Evolutionary conservation across 305 asterid genomes (phyloP).

Genomic region (Striga hermonthica): DNA sequence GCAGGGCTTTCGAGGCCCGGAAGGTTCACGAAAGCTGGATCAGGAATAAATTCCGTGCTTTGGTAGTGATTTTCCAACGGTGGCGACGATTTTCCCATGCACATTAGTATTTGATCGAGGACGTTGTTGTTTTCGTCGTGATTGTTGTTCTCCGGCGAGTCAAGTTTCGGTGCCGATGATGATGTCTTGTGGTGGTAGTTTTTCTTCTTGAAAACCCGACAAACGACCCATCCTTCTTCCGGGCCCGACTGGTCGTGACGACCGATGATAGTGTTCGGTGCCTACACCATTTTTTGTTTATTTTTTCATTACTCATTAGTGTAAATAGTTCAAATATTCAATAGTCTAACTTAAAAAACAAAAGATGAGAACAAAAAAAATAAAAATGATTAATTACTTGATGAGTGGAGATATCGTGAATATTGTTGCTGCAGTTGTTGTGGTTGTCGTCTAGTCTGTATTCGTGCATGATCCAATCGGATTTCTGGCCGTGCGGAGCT

Average conservation of each 20-base stretch:
- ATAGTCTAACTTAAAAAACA: background rate
- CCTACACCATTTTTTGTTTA: slow-evolving; percentile 30
- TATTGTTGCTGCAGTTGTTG: background rate
- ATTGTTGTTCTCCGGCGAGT: no score
- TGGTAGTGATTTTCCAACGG: background rate
- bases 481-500: slow-evolving; percentile 95
- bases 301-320: no score
- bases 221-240: slow-evolving; percentile 95
- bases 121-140: slow-evolving; percentile 29
- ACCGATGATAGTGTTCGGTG: no score
- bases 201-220: slow-evolving; percentile 97
- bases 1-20: slow-evolving; percentile 51
- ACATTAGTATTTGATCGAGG: slow-evolving; percentile 63
- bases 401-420: slow-evolving; percentile 33
- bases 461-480: slow-evolving; percentile 98
- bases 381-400: slow-evolving; percentile 25
- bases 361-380: background rate
- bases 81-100: slow-evolving; percentile 60
- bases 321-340: no score
- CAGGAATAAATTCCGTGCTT: background rate
- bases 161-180: no score
- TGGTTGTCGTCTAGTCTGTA: slow-evolving; percentile 69
- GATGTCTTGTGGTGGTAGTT: slow-evolving; percentile 69
- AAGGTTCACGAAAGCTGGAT: slow-evolving; percentile 55
- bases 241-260: no score